Percentiles rank a stretch among this genome's conserved stretches.
Evolutionary conservation across 176 grass and related monocot genomes (phyloP).

Genomic region (Rhynchospora tenuis): DNA sequence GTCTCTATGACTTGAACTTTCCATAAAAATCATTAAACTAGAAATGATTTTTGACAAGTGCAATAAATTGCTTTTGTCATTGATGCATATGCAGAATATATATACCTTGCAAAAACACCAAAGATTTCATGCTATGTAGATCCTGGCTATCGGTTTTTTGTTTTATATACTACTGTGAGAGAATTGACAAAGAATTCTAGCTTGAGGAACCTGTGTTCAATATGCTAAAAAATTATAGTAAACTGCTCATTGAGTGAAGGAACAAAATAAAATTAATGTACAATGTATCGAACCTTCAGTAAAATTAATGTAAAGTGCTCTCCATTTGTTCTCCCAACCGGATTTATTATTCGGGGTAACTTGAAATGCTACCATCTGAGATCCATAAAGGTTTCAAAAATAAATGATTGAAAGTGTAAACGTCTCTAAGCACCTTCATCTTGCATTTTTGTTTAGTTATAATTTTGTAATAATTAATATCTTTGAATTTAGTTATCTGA

Average conservation of each 20-base stretch:
- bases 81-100: too few relatives aligned
- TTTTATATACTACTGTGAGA: too few relatives aligned
- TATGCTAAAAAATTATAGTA: neutral
- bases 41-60: too few relatives aligned
- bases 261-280: neutral
- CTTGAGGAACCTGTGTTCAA: neutral
- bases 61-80: too few relatives aligned
- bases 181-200: neutral
- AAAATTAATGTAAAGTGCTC: neutral
- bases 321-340: neutral
- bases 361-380: neutral
- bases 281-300: neutral
- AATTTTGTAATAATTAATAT: neutral
- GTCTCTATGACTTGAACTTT: too few relatives aligned
- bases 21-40: too few relatives aligned
- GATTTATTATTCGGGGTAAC: neutral
- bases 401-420: constrained; percentile 3
- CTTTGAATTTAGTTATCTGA: neutral
- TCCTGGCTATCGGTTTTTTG: too few relatives aligned
- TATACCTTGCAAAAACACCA: too few relatives aligned
- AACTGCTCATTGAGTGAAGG: neutral
- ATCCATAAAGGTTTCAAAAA: neutral
- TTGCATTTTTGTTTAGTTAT: neutral
- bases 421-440: neutral
- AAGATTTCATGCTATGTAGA: too few relatives aligned